Evolutionary conservation across 2,329 filamentous ascomycete genomes (phyloP).

Genomic region (Venturia nashicola): DNA sequence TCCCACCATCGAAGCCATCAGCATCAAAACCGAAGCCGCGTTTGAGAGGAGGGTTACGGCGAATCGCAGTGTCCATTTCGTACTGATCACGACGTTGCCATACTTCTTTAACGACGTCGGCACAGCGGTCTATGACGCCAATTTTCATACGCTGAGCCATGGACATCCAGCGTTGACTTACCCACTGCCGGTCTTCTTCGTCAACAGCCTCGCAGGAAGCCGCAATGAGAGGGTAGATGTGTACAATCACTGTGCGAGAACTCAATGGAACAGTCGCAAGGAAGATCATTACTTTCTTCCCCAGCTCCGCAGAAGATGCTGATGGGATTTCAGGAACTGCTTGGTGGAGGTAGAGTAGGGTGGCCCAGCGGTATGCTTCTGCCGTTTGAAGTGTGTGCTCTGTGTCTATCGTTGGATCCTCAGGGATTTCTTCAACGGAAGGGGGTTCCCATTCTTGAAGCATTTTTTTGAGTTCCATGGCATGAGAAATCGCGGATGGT

Average conservation of each 20-base stretch:
- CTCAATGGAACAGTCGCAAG: constrained; percentile 51
- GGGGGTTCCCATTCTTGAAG: constrained; percentile 52
- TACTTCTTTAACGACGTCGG: constrained; percentile 53
- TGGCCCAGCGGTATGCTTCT: constrained; percentile 55
- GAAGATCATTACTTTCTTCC: constrained; percentile 48
- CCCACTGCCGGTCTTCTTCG: constrained; percentile 51
- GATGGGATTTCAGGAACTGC: constrained; percentile 57
- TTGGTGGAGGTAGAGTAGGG: constrained; percentile 53
- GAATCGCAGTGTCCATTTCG: constrained; percentile 16
- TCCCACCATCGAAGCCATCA: background rate
- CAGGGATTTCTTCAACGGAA: constrained; percentile 40
- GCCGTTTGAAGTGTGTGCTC: constrained; percentile 55
- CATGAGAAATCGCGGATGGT: constrained; percentile 48
- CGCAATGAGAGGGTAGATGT: constrained; percentile 57
- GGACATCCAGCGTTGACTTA: constrained; percentile 47
- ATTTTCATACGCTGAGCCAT: constrained; percentile 53
- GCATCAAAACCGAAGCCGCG: constrained; percentile 10
- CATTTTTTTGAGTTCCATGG: constrained; percentile 46
- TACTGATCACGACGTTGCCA: constrained; percentile 51
- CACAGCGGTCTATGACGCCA: constrained; percentile 53
- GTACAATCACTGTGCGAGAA: constrained; percentile 53
- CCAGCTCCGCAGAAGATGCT: constrained; percentile 42
- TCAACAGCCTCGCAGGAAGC: constrained; percentile 52
- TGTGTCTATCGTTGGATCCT: constrained; percentile 50
- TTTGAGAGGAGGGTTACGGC: constrained; percentile 12